Base-by-base conservation (phyloP, 257 asterid species). In the Fraxinus cuspidata region DNA sequence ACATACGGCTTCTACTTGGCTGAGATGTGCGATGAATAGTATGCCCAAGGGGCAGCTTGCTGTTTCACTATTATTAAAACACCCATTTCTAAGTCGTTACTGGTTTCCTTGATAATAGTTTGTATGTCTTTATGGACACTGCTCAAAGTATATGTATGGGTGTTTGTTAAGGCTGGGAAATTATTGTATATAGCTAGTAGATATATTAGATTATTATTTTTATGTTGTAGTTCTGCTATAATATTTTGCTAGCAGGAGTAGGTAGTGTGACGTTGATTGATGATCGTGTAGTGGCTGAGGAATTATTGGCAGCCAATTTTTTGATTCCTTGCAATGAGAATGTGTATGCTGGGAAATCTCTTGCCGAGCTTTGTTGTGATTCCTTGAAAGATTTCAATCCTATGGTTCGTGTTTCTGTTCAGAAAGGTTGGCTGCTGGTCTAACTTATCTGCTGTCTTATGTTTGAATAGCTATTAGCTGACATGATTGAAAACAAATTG, bases 341-440 rank as follows among this genome's bases (percentile, higher is more conserved):
- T 72, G 80, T 77, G 8, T 81, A 75, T 79, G 44, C 74, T 12
- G 97, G 93, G 70, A 92, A 88, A 81, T 83, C 96, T 72, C 82
- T 96, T 64, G 97, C 97, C 7, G 98, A 93, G 85, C 92, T 93
- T 66, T 93, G 97, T 71, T 87, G 97, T 76, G 92, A 89, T 77
- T 96, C 99, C 2, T 86, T 96, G 91, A 93, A 88, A 80, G 98
- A 96, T 80, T 96, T 93, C 86, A 96, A 96, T 79, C 96, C 97
- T 56, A 96, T 93, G 98, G 99, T 96, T 85, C 92, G 86, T 44
- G 99, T 96, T 74, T 87, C 96, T 72, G 94, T 92, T 77, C 86
- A 89, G 71, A 83, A 87, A 89, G 99, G 99, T 93, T 73, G 60
- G 58, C 32, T 56, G 32, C 42, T 37, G 35, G 51, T 23, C 40